phyloP scores from a whole-genome alignment of 352 stramenopile genomes.

The Phytophthora boehmeriae region DNA sequence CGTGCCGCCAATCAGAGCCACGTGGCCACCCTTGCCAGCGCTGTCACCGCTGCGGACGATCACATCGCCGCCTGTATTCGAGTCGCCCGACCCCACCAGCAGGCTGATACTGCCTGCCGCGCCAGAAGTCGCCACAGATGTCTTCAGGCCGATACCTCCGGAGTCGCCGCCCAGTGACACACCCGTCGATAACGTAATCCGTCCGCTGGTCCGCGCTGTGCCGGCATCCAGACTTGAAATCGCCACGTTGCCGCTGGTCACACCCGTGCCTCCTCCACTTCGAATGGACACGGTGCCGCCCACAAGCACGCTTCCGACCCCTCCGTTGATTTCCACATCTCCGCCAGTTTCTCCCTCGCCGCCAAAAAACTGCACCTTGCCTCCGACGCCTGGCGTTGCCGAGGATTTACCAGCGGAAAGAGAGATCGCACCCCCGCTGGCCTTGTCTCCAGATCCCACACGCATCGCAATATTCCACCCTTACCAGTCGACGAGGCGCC shows the following conservation, averaged over 20 bases:
- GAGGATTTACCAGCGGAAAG: constrained; percentile 9
- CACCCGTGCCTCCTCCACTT: constrained; percentile 20
- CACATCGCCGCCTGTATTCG: constrained; percentile 5
- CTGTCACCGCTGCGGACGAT: constrained; percentile 11
- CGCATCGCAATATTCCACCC: constrained; percentile 10
- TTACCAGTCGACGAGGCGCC: constrained; percentile 1
- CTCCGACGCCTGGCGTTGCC: constrained; percentile 5
- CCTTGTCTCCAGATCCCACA: constrained; percentile 4
- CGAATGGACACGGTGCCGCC: constrained; percentile 23
- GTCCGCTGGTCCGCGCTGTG: neutral
- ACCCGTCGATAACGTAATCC: constrained; percentile 9
- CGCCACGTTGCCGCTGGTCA: constrained; percentile 18
- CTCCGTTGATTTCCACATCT: constrained; percentile 8
- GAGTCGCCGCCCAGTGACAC: constrained; percentile 5
- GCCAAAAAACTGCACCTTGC: constrained; percentile 1
- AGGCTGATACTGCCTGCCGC: constrained; percentile 4
- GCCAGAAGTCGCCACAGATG: constrained; percentile 1
- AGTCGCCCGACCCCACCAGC: constrained; percentile 10
- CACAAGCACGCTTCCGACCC: neutral
- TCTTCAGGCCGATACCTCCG: neutral
- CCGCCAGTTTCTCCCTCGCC: constrained; percentile 12
- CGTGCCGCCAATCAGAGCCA: constrained; percentile 7
- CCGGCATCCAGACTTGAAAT: constrained; percentile 9
- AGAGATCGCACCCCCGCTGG: constrained; percentile 3
- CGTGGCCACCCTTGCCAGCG: constrained; percentile 9